A percentile compares a stretch with the other conserved stretches of the same genome.
Evolutionary conservation across 306 rosid species (phyloP).

Genomic region (Cicer yamashitae): DNA sequence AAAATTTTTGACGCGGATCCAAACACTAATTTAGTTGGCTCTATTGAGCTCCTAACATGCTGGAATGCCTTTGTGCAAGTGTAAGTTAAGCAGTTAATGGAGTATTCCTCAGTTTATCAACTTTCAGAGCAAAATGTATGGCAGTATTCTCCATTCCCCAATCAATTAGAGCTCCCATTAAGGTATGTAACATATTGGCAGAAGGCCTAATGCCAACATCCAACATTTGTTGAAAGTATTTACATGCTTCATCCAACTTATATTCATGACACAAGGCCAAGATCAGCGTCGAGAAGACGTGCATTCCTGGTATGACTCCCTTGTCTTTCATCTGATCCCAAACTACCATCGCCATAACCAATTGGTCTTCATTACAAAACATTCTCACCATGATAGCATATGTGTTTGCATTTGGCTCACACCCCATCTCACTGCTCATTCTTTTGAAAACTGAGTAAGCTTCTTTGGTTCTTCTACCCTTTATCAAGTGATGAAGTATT

Average conservation of each 20-base stretch:
- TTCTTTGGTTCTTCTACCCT: constrained; percentile 60
- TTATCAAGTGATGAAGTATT: constrained; percentile 72
- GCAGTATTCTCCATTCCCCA: constrained; percentile 60
- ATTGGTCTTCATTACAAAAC: constrained; percentile 68
- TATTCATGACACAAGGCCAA: constrained; percentile 62
- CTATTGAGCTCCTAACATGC: constrained; percentile 8
- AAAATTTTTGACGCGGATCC: too few species aligned
- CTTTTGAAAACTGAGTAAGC: constrained; percentile 67
- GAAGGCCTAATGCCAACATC: constrained; percentile 84
- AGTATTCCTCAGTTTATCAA: constrained; percentile 69
- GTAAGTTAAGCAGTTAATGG: constrained; percentile 49
- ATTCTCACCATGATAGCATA: constrained; percentile 79
- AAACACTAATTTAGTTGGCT: neutral
- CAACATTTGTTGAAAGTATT: constrained; percentile 77
- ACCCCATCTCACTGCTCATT: constrained; percentile 61
- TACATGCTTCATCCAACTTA: constrained; percentile 79
- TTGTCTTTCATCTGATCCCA: constrained; percentile 77
- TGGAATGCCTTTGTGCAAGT: neutral
- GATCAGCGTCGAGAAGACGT: constrained; percentile 77
- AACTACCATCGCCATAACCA: constrained; percentile 67
- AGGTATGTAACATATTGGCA: constrained; percentile 62
- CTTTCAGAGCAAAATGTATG: constrained; percentile 48
- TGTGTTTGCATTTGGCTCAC: constrained; percentile 75
- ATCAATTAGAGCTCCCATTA: constrained; percentile 63
- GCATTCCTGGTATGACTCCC: constrained; percentile 81